Conservation (phyloP, 179 eudicot genomes). For the Spinacia oleracea region DNA sequence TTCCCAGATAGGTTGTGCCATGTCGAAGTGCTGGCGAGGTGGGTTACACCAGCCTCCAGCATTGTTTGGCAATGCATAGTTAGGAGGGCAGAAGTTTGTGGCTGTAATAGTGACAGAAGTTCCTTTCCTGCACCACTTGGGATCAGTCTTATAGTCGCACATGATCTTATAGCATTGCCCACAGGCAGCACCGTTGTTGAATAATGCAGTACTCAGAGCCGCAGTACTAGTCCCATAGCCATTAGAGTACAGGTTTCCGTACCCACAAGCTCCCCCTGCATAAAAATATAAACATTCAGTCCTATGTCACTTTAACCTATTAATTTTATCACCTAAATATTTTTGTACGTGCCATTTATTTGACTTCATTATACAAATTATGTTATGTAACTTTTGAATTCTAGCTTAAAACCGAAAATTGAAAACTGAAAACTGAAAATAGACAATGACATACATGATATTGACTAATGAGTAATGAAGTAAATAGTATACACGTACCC, state of each 20-base stretch:
- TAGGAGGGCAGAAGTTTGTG: constrained; percentile 76
- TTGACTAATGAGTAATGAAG: neutral
- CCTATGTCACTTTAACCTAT: neutral
- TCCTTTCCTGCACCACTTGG: constrained; percentile 52
- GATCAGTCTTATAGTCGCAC: constrained; percentile 48
- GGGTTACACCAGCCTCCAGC: constrained; percentile 81
- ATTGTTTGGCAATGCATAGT: constrained; percentile 43
- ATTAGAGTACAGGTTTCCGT: constrained; percentile 52
- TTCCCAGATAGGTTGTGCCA: constrained; percentile 81
- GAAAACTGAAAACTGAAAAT: neutral
- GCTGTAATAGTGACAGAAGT: constrained; percentile 52
- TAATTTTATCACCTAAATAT: neutral
- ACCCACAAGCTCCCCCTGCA: constrained; percentile 75
- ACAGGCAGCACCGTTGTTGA: constrained; percentile 63
- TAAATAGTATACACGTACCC: constrained; percentile 30
- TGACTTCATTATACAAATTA: too few species aligned
- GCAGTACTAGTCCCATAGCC: constrained; percentile 65
- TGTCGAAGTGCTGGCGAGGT: constrained; percentile 67
- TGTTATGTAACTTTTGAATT: too few species aligned
- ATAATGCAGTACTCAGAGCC: constrained; percentile 66
- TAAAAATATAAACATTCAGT: neutral
- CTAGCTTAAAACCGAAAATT: too few species aligned
- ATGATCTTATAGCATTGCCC: constrained; percentile 66
- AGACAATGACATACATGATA: neutral
- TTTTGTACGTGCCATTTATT: too few species aligned